These are phyloP conservation scores for Venustampulla echinocandica DNA, from an alignment of 495 filamentous ascomycete genomes.

Conservation along the genomic window DNA sequence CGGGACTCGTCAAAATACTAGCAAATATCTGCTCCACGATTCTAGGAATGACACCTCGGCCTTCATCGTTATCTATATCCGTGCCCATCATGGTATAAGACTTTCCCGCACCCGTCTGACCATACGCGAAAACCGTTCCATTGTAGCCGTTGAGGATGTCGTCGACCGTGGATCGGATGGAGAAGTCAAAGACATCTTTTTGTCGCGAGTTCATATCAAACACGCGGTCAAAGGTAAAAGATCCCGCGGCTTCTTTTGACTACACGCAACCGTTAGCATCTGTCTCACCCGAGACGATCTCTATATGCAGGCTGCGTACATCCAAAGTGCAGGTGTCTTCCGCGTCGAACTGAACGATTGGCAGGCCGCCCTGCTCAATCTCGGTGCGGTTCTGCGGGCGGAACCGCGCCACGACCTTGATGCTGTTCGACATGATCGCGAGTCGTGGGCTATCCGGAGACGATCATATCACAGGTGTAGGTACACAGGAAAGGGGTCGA, in stretches of 20 bases:
- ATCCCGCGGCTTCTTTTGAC: constrained; percentile 73
- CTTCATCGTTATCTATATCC: constrained; percentile 84
- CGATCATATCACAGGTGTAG: constrained; percentile 18
- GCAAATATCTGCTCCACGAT: constrained; percentile 98
- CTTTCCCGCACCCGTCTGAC: constrained; percentile 96
- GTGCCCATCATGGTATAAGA: constrained; percentile 99
- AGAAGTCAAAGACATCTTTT: constrained; percentile 91
- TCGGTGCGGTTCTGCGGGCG: constrained; percentile 94
- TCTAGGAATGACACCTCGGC: constrained; percentile 89
- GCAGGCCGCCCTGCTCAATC: constrained; percentile 77
- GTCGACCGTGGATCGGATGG: constrained; percentile 90
- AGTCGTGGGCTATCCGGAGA: constrained; percentile 10
- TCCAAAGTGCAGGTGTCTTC: constrained; percentile 83
- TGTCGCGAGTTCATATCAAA: constrained; percentile 89
- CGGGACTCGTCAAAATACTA: constrained; percentile 81
- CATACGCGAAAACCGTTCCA: constrained; percentile 97
- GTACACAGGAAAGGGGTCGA: too few relatives aligned
- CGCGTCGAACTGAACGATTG: constrained; percentile 80
- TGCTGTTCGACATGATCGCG: constrained; percentile 39
- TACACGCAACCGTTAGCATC: constrained; percentile 30
- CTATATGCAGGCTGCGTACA: constrained; percentile 45
- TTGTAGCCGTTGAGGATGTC: constrained; percentile 99
- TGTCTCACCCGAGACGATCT: too few relatives aligned
- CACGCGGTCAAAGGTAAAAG: constrained; percentile 95
- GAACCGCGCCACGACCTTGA: constrained; percentile 90